A percentile compares a stretch with the other conserved stretches of the same genome.
Evolutionary conservation across 768 basidiomycete genomes (phyloP).

Genomic region (Boletus barrowsii): DNA sequence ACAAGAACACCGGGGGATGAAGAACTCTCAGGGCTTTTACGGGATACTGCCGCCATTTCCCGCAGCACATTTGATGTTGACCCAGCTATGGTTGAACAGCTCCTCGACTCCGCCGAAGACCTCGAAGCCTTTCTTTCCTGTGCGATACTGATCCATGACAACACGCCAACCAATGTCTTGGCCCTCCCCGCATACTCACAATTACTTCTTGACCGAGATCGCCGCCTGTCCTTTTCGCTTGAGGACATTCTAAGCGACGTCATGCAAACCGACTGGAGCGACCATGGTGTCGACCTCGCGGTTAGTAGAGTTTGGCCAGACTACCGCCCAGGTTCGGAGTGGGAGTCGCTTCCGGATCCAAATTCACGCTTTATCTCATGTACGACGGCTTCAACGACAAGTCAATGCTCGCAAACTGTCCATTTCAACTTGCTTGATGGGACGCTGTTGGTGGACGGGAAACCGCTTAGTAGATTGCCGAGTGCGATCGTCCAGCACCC

Average conservation of each 20-base stretch:
- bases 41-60: constrained; percentile 19
- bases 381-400: constrained; percentile 3
- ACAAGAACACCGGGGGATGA: neutral
- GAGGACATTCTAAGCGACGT: constrained; percentile 17
- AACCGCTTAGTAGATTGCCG: constrained; percentile 36
- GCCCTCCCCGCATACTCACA: constrained; percentile 3
- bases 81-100: neutral
- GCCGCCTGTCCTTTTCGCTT: constrained; percentile 29
- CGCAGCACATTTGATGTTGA: constrained; percentile 29
- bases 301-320: constrained; percentile 27
- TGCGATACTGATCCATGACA: constrained; percentile 29
- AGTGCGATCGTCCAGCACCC: constrained; percentile 24
- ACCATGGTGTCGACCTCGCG: constrained; percentile 17
- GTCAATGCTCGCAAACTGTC: constrained; percentile 26
- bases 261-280: neutral
- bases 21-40: constrained; percentile 1
- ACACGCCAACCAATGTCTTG: constrained; percentile 14
- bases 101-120: constrained; percentile 24
- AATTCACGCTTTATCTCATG: constrained; percentile 21
- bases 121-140: constrained; percentile 33
- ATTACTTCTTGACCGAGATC: constrained; percentile 27
- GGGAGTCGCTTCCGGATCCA: constrained; percentile 13
- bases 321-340: constrained; percentile 26
- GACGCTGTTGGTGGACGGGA: constrained; percentile 23
- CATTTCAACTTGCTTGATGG: constrained; percentile 40